Evolutionary conservation across 805 yeast genomes (phyloP).

Genomic region (Tetrapisispora pingtungensis): DNA sequence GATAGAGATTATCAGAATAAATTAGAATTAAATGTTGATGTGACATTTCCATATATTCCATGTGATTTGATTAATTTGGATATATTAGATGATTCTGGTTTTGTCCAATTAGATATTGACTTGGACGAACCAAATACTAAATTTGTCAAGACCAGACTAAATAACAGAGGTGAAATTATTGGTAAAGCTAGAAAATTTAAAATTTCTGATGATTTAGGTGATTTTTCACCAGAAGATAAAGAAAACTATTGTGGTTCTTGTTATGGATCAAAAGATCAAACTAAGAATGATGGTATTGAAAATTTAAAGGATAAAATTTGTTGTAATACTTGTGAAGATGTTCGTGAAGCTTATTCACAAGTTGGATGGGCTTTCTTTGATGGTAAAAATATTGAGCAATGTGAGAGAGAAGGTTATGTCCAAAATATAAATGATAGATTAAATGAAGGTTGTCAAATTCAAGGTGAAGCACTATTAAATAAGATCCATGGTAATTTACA

Average conservation of each 20-base stretch:
- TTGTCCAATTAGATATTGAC: slow-evolving; percentile 41
- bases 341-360: slow-evolving; percentile 66
- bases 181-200: slow-evolving; percentile 34
- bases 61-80: slow-evolving; percentile 78
- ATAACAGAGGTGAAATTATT: slow-evolving; percentile 37
- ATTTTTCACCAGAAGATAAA: slow-evolving; percentile 29
- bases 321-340: slow-evolving; percentile 80
- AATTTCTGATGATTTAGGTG: slow-evolving; percentile 31
- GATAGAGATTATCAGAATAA: slow-evolving; percentile 71
- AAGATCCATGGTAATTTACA: slow-evolving; percentile 86
- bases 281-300: slow-evolving; percentile 31
- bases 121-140: slow-evolving; percentile 57
- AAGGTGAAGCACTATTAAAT: slow-evolving; percentile 69
- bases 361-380: slow-evolving; percentile 84
- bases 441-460: slow-evolving; percentile 79
- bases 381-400: slow-evolving; percentile 78
- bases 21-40: slow-evolving; percentile 69
- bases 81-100: slow-evolving; percentile 83
- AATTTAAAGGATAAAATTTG: slow-evolving; percentile 41
- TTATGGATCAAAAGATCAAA: slow-evolving; percentile 70
- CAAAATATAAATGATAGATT: slow-evolving; percentile 46
- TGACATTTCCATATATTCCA: slow-evolving; percentile 76
- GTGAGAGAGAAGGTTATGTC: slow-evolving; percentile 84
- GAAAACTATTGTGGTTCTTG: slow-evolving; percentile 71
- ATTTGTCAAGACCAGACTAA: slow-evolving; percentile 59